Evolutionary conservation across 331 rosid genomes (phyloP).

Genomic region (Erythrophleum ivorense): DNA sequence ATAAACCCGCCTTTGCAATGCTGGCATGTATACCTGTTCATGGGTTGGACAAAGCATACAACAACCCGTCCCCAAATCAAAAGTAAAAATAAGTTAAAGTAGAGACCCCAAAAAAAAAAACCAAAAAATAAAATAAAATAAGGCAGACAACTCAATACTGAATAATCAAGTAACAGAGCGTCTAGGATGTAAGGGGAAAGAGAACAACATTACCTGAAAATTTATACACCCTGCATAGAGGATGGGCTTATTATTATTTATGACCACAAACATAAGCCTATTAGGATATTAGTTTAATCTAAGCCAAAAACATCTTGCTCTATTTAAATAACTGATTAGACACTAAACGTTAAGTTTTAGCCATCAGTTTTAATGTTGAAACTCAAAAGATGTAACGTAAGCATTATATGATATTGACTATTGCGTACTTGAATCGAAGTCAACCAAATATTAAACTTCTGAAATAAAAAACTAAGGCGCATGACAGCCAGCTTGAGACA

Average conservation of each 20-base stretch:
- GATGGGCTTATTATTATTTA: background rate
- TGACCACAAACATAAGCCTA: background rate
- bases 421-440: background rate
- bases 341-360: background rate
- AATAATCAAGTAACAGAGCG: conserved; percentile 20
- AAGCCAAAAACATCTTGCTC: background rate
- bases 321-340: background rate
- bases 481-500: background rate
- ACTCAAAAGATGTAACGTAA: background rate
- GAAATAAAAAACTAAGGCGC: background rate
- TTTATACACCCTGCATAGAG: background rate
- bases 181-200: background rate
- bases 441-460: background rate
- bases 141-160: background rate
- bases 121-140: background rate
- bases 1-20: conserved; percentile 40
- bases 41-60: conserved; percentile 8
- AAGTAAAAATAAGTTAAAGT: background rate
- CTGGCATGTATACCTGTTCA: conserved; percentile 48
- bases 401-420: background rate
- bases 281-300: background rate
- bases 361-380: background rate
- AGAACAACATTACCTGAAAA: background rate
- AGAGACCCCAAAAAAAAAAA: background rate
- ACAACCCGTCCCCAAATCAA: conserved; percentile 26